These are phyloP conservation scores for Lasiodiplodia sp. DNA, from an alignment of 2,329 filamentous ascomycete species.

Conservation along the genomic window DNA sequence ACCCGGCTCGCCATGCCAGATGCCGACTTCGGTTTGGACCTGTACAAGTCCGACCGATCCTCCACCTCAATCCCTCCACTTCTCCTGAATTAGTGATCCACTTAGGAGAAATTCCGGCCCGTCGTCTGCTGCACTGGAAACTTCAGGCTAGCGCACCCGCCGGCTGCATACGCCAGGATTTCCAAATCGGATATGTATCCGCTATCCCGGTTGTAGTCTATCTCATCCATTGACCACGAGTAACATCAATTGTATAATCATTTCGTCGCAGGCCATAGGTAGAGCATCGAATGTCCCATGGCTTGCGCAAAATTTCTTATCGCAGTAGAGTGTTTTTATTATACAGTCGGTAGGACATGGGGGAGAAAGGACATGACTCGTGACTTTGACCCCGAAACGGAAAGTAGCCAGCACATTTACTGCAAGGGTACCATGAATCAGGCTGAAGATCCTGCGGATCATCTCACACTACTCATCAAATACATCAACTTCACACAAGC, in stretches of 20 bases:
- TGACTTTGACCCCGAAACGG: neutral
- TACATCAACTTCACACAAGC: neutral
- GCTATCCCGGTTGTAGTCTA: neutral
- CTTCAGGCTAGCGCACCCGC: neutral
- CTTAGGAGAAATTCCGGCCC: neutral
- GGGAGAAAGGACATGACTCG: neutral
- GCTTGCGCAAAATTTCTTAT: too few species aligned
- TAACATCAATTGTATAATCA: neutral
- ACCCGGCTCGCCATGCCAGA: slow-evolving; percentile 10
- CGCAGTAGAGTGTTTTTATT: neutral
- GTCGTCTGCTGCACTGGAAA: neutral
- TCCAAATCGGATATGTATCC: slow-evolving; percentile 5
- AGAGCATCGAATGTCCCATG: too few species aligned
- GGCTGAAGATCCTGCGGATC: neutral
- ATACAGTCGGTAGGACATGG: too few species aligned
- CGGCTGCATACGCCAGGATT: neutral
- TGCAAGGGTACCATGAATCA: neutral
- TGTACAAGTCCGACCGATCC: neutral
- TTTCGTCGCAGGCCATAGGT: neutral
- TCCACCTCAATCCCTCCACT: slow-evolving; percentile 10
- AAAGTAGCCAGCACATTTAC: too few species aligned
- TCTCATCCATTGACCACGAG: neutral
- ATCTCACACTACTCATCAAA: neutral
- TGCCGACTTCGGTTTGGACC: slow-evolving; percentile 17
- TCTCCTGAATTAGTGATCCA: neutral